Evolutionary conservation across 225 moss, liverwort and hornwort species (phyloP), one percentile per base, ranked within the genome.

Genomic region (Pseudoscleropodium purum): DNA sequence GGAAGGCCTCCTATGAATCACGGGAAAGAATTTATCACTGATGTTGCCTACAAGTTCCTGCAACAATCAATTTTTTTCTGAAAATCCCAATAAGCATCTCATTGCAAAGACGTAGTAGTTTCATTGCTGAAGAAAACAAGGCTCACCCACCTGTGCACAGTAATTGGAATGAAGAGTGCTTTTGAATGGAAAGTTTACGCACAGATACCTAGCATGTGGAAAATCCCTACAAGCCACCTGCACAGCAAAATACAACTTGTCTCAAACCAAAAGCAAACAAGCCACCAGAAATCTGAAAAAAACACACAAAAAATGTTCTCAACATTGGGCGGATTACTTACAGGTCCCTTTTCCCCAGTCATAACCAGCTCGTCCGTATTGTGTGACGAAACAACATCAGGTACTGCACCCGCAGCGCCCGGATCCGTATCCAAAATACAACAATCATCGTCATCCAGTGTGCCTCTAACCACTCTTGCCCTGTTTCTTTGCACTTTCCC

Each of bases 161-260:
- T 89, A 93, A 51, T 87, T 84, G 64, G 91, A 49, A 86, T 97
- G 95, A 47, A 83, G 64, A 52, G 92, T 92, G 51, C 76, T 94
- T 85, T 92, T 93, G 88, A 97, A 97, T 81, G 96, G 95, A 78
- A 96, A 94, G 61, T 92, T 90, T 39, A 94, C 92, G 57, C 97
- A 97, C 76, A 93, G 74, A 73, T 95, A 92, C 75, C 96, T 94
- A 61, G 95, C 93, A 84, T 97, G 95, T 36, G 94, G 96, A 60
- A 93, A 97, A 84, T 97, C 96, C 85, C 97, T 94, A 85, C 95
- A 96, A 36, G 96, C 97, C 90, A 97, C 95, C 94, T 97, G 93
- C 87, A 91, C 81, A 69, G 69, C 61, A 89, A 79, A 36, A 56
- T 45, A 81, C 67, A 61, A 37, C 33, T 57, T 21, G 61, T 39